Base-by-base conservation (phyloP, 2,329 filamentous ascomycete genomes). In the Fusarium torreyae region DNA sequence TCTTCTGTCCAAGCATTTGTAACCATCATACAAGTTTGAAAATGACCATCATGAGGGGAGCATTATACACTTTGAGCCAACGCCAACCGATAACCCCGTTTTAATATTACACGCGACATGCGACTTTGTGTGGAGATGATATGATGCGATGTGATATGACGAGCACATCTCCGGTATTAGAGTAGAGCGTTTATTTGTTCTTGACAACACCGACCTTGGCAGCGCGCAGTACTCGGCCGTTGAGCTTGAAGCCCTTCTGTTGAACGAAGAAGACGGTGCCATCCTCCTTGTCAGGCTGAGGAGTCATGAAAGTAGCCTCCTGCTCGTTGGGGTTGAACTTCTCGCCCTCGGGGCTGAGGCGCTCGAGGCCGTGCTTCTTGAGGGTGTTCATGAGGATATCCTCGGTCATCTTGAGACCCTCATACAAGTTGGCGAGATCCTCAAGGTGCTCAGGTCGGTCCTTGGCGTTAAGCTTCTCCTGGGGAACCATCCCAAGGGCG, bases 131-230 rank as follows among this genome's bases (percentile, higher is more conserved):
- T 64, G 58, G 45, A 46, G 49, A 60, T 54, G 45, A 56, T 63
- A 38, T 36, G 43, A 22, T 40, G 40, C 13, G 28, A 14, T 44
- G 42, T 42, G 43, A 34, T 46, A 48, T 17, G 20, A 42, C 26
- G 28, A 31, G 28, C 28, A 31, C 28, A 31, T 31, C 57, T 61
- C 52, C 11, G 34, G 31, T 45, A 64, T 69, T 60, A 67, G 49
- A 56, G 42, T 42, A 36, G 36, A 56, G 40, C n/a, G 48, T 60
- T 79, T 82, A 84, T 74, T 81, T 79, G 84, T 96, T 97, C 88
- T 96, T 97, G 71, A 97, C 94, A 60, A 98, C 94, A 77, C 95
- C 94, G 69, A 98, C 95, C 88, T 98, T 97, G 78, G 95, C 94
- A 69, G 95, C 94, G 80, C 96, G 89, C 76, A 99, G 82, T 59